phyloP scores from a whole-genome alignment of 106 monocot genomes.

The Gastrodia elata region DNA sequence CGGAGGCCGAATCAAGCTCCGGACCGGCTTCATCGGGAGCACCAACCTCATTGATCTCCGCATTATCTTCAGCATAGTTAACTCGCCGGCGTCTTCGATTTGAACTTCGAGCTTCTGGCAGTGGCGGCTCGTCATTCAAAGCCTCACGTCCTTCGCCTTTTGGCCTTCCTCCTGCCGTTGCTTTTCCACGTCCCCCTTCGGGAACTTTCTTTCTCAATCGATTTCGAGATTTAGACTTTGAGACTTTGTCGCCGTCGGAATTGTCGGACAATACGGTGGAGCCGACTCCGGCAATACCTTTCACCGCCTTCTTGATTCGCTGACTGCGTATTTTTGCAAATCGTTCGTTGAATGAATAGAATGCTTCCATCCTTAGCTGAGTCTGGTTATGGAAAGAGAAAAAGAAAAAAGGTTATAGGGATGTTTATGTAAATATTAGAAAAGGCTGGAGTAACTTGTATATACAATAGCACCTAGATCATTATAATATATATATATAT shows the following conservation, averaged over 20 bases:
- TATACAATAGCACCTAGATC: too few relatives aligned
- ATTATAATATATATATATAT: too few relatives aligned
- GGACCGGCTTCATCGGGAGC: neutral
- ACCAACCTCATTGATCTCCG: constrained; percentile 6
- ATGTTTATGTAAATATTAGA: too few relatives aligned
- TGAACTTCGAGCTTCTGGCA: constrained; percentile 44
- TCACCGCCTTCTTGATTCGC: constrained; percentile 85
- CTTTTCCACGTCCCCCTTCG: constrained; percentile 15
- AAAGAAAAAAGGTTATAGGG: too few relatives aligned
- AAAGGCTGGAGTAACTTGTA: too few relatives aligned
- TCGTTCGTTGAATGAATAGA: constrained; percentile 92
- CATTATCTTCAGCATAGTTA: constrained; percentile 39
- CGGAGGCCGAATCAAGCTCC: constrained; percentile 3
- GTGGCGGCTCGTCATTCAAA: constrained; percentile 1
- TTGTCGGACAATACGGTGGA: constrained; percentile 38
- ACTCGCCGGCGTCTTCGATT: constrained; percentile 34
- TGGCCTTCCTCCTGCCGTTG: constrained; percentile 3
- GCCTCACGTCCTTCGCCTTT: constrained; percentile 10
- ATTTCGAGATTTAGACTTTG: constrained; percentile 11
- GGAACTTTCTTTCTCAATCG: constrained; percentile 9
- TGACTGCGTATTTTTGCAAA: constrained; percentile 97
- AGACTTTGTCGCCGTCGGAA: constrained; percentile 8
- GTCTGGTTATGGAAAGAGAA: constrained; percentile 37
- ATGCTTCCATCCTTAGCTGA: constrained; percentile 84
- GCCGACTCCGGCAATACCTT: constrained; percentile 67